Conservation (phyloP, 2,329 filamentous ascomycete species). For the Teratosphaeriaceae sp. region DNA sequence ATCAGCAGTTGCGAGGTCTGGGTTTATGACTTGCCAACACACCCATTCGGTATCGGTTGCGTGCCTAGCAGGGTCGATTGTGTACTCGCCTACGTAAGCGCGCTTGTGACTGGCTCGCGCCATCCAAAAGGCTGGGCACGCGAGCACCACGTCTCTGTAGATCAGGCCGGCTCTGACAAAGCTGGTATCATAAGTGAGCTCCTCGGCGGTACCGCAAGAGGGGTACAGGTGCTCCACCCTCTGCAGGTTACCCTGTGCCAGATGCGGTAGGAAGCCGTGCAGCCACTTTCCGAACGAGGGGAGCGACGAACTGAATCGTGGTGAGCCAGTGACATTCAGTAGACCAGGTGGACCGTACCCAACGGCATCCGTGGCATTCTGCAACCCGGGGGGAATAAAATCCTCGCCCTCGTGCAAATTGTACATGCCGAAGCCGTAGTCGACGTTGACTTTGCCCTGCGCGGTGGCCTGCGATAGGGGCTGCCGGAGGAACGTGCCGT, state of each 20-base stretch:
- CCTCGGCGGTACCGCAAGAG: constrained; percentile 40
- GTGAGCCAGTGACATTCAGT: constrained; percentile 22
- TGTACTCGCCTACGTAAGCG: constrained; percentile 54
- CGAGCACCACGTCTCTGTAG: constrained; percentile 52
- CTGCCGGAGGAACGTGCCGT: constrained; percentile 46
- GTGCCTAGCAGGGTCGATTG: constrained; percentile 53
- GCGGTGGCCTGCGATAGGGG: constrained; percentile 41
- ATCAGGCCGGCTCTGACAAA: constrained; percentile 50
- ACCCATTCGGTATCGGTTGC: constrained; percentile 50
- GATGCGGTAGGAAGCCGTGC: constrained; percentile 45
- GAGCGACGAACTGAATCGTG: constrained; percentile 43
- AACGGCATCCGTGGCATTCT: constrained; percentile 22
- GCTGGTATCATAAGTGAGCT: constrained; percentile 44
- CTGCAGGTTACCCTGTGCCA: constrained; percentile 36
- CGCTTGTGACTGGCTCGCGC: constrained; percentile 33
- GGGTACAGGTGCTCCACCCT: constrained; percentile 45
- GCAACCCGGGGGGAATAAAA: constrained; percentile 50
- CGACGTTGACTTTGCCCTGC: constrained; percentile 37
- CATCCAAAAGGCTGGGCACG: constrained; percentile 56
- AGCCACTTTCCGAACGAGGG: constrained; percentile 50
- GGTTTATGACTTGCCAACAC: not conserved
- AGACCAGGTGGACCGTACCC: too few species aligned
- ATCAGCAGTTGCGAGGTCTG: constrained; percentile 6
- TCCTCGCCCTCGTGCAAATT: constrained; percentile 59
- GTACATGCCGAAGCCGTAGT: constrained; percentile 49